These are phyloP conservation scores for Mycena sp. DNA, from an alignment of 1,284 basidiomycete species.

Conservation along the genomic window DNA sequence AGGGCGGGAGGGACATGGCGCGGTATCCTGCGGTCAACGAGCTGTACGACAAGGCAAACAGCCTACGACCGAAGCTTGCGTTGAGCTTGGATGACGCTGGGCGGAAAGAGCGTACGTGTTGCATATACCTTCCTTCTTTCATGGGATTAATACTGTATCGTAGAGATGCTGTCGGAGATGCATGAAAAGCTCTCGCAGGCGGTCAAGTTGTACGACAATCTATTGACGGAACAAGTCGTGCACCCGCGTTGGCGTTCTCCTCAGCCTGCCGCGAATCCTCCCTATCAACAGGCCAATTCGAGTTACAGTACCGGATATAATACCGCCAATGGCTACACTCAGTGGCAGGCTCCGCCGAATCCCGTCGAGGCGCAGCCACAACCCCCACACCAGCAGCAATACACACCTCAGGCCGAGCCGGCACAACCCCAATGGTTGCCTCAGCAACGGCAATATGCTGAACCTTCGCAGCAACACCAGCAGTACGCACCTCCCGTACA, in stretches of 20 bases:
- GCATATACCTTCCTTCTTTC: conserved; percentile 14
- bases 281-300: conserved; percentile 43
- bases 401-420: conserved; percentile 34
- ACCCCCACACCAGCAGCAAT: conserved; percentile 37
- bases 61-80: conserved; percentile 85
- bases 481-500: conserved; percentile 32
- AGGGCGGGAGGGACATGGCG: conserved; percentile 82
- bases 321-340: conserved; percentile 31
- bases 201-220: conserved; percentile 89
- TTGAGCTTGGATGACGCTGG: conserved; percentile 88
- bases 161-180: conserved; percentile 92
- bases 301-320: conserved; percentile 43
- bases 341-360: conserved; percentile 41
- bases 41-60: conserved; percentile 87
- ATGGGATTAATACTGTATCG: neutral
- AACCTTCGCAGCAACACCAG: conserved; percentile 37
- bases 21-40: conserved; percentile 87
- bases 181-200: conserved; percentile 93
- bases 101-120: conserved; percentile 84
- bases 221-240: conserved; percentile 85
- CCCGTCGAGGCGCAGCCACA: conserved; percentile 30
- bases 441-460: conserved; percentile 40
- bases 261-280: conserved; percentile 43
- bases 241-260: conserved; percentile 72
- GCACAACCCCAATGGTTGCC: conserved; percentile 34